phyloP scores from a whole-genome alignment of 225 moss, liverwort and hornwort genomes.

The Climacium dendroides region DNA sequence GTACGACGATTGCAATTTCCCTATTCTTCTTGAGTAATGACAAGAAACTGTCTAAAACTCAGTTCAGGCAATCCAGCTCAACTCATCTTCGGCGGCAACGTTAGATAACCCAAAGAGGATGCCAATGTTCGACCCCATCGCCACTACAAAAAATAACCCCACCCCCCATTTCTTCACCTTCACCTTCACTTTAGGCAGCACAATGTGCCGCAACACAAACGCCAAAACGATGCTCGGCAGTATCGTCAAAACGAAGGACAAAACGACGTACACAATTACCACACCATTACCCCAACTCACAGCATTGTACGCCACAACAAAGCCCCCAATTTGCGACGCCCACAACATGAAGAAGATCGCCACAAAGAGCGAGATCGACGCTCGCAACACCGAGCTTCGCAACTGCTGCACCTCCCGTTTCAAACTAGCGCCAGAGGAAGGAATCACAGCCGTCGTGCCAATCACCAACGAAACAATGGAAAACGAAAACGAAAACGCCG shows the following conservation, averaged over 20 bases:
- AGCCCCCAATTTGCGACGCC: neutral
- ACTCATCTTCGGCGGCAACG: rapidly evolving
- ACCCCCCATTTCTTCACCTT: neutral
- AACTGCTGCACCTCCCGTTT: neutral
- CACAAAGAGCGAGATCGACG: neutral
- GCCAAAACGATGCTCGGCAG: neutral
- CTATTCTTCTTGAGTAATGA: too few species aligned
- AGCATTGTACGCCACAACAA: rapidly evolving
- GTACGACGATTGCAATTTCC: too few species aligned
- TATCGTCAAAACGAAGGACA: too few species aligned
- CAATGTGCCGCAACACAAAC: neutral
- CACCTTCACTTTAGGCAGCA: neutral
- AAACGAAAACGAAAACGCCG: neutral
- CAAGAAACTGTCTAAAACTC: neutral
- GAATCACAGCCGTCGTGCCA: neutral
- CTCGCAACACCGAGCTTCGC: neutral
- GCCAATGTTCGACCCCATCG: neutral
- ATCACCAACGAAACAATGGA: neutral
- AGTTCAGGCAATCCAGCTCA: rapidly evolving
- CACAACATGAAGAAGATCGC: neutral
- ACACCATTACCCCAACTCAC: rapidly evolving
- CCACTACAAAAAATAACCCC: neutral
- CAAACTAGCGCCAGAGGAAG: neutral
- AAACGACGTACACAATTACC: too few species aligned
- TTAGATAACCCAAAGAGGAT: neutral